Evolutionary conservation across 2,329 filamentous ascomycete genomes (phyloP), one percentile per base, ranked within the genome.

Genomic region (Diaporthe aspalathi): DNA sequence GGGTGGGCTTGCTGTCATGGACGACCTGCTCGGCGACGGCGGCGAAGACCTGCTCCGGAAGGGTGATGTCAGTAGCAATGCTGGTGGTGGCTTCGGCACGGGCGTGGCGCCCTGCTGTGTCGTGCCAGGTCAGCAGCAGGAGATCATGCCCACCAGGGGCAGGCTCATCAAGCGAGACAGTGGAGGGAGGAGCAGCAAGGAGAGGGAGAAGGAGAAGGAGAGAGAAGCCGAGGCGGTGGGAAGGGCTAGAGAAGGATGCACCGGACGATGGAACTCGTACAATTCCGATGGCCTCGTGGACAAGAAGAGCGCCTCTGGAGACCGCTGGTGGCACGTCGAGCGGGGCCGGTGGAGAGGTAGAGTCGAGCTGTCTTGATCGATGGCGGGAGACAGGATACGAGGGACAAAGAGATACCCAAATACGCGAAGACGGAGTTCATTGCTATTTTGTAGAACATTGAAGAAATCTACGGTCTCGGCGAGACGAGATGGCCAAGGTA

Each of bases 1-100:
- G 60, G 87, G 89, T 20, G 87, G 88, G 1, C 79, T 91, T 2
- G 82, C 88, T 0, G 85, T 86, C 49, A 79, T 90, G 4, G 78
- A 82, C 6, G 87, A 90, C 66, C 74, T 91, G 20, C 74, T 88
- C 11, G 80, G 80, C 2, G 83, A 85, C 27, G 77, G 81, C 1
- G 87, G 85, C 20, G 88, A 89, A 76, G 81, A 80, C 27, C 74
- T 85, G 47, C 56, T 38, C 20, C 53, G 53, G 14, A 53, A 38
- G 24, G 67, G 72, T 0, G 72, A 73, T n/a, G 32, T 40, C 11
- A 70, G 69, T 4, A 71, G 65, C 8, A 54, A 63, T 8, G 67
- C 65, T 17, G 72, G 72, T 6, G 72, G 65, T 0, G 72, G 72
- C 0, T 73, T 60, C 11, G 72, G 72, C 38, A 73, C 71, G 22